A percentile compares a stretch with the other conserved stretches of the same genome.
phyloP scores from a whole-genome alignment of 179 eudicot species.

The Vitellaria paradoxa region DNA sequence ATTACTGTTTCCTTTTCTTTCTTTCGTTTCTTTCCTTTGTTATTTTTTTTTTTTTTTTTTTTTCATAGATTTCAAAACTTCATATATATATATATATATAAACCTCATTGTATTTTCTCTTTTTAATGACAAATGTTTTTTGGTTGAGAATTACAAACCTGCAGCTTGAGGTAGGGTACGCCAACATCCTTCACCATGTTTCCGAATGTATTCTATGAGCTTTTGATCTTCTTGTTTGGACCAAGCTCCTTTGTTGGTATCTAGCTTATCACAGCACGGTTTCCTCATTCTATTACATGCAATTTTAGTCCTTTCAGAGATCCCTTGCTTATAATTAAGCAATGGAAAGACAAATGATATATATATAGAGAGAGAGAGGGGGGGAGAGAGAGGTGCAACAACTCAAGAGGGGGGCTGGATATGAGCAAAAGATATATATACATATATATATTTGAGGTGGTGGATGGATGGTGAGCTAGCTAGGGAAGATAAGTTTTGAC shows the following conservation, averaged over 20 bases:
- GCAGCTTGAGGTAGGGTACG: constrained; percentile 29
- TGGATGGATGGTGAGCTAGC: neutral
- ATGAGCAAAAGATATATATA: neutral
- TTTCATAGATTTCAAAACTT: neutral
- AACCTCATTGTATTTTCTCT: neutral
- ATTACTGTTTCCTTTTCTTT: neutral
- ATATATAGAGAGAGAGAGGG: neutral
- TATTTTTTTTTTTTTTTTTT: neutral
- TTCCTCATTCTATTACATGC: constrained; percentile 22
- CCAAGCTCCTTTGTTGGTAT: constrained; percentile 31
- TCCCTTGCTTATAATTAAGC: too few relatives aligned
- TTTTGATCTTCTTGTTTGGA: constrained; percentile 31
- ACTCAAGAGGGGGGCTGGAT: neutral
- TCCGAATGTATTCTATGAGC: constrained; percentile 23
- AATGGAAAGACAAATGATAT: too few relatives aligned
- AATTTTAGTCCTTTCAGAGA: neutral
- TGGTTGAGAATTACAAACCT: constrained; percentile 6
- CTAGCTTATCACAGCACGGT: constrained; percentile 31
- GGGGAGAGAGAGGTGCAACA: neutral
- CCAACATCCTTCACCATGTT: constrained; percentile 25
- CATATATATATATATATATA: neutral
- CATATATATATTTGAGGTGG: neutral
- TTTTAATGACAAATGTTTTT: neutral
- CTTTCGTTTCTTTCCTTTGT: too few relatives aligned
- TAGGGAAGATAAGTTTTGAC: neutral